Percentiles rank a stretch among this genome's conserved stretches.
These are phyloP conservation scores for Hypsizygus ulmarius DNA, from an alignment of 1,284 basidiomycete genomes.

Conservation along the genomic window DNA sequence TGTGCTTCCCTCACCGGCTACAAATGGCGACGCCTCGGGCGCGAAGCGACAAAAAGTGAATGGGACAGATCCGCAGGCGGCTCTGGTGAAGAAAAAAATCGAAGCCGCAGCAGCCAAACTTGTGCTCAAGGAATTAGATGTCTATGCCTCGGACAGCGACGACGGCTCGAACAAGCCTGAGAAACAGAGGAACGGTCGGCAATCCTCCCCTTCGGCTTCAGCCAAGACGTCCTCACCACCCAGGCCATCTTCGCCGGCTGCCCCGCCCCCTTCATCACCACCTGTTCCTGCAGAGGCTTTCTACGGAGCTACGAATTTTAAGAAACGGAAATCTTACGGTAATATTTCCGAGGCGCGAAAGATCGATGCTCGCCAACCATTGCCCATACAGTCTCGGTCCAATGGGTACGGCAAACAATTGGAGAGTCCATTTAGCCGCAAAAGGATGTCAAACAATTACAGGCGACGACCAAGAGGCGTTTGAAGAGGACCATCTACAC, in stretches of 20 bases:
- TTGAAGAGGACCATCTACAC: constrained; percentile 18
- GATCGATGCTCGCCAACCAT: constrained; percentile 12
- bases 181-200: constrained; percentile 7
- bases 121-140: constrained; percentile 48
- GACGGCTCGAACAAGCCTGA: constrained; percentile 25
- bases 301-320: constrained; percentile 36
- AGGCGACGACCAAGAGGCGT: constrained; percentile 31
- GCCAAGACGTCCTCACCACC: constrained; percentile 17
- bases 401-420: constrained; percentile 21
- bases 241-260: constrained; percentile 11
- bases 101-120: constrained; percentile 40
- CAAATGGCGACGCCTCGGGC: constrained; percentile 20
- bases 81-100: constrained; percentile 60
- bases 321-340: constrained; percentile 31
- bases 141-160: constrained; percentile 56
- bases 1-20: constrained; percentile 43
- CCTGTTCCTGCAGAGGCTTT: constrained; percentile 45
- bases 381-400: constrained; percentile 22
- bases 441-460: constrained; percentile 18
- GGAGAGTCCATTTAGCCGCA: no score
- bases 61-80: constrained; percentile 57
- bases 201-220: constrained; percentile 21
- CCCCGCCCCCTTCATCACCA: constrained; percentile 27
- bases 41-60: constrained; percentile 26
- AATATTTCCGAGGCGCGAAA: constrained; percentile 26